A percentile compares a stretch with the other conserved stretches of the same genome.
Evolutionary conservation across 768 basidiomycete species (phyloP).

Genomic region (Hypholoma sublateritium): DNA sequence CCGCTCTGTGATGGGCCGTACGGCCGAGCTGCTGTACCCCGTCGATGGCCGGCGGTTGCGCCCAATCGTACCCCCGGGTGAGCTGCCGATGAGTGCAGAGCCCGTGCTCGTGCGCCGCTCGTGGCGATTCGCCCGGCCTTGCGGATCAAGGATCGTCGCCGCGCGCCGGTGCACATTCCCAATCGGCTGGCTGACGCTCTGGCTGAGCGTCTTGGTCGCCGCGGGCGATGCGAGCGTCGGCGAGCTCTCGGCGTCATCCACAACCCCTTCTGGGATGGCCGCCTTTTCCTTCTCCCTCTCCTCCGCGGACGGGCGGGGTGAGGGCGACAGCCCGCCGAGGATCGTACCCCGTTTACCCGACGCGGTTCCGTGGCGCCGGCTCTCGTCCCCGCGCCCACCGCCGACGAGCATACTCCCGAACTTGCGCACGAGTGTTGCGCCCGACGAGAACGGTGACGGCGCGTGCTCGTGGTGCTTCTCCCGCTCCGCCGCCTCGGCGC

Average conservation of each 20-base stretch:
- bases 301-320: conserved; percentile 28
- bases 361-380: conserved; percentile 33
- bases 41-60: conserved; percentile 73
- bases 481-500: conserved; percentile 34
- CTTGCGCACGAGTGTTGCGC: conserved; percentile 73
- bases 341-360: conserved; percentile 47
- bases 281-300: conserved; percentile 26
- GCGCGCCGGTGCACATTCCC: conserved; percentile 68
- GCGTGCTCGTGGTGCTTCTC: conserved; percentile 27
- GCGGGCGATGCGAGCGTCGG: conserved; percentile 14
- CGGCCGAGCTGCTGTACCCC: conserved; percentile 45
- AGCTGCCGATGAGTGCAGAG: conserved; percentile 46
- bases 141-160: conserved; percentile 74
- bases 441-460: conserved; percentile 47
- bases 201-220: conserved; percentile 29
- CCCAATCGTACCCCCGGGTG: conserved; percentile 57
- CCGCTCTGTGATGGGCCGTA: conserved; percentile 39
- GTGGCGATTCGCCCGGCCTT: conserved; percentile 60
- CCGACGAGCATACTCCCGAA: conserved; percentile 71
- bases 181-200: conserved; percentile 56
- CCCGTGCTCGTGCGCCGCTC: conserved; percentile 79
- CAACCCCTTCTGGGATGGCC: conserved; percentile 22
- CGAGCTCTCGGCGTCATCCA: conserved; percentile 5
- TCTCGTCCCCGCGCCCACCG: conserved; percentile 36
- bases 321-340: conserved; percentile 30